phyloP scores from a whole-genome alignment of 2,329 filamentous ascomycete species.

The Orbilia oligospora region DNA sequence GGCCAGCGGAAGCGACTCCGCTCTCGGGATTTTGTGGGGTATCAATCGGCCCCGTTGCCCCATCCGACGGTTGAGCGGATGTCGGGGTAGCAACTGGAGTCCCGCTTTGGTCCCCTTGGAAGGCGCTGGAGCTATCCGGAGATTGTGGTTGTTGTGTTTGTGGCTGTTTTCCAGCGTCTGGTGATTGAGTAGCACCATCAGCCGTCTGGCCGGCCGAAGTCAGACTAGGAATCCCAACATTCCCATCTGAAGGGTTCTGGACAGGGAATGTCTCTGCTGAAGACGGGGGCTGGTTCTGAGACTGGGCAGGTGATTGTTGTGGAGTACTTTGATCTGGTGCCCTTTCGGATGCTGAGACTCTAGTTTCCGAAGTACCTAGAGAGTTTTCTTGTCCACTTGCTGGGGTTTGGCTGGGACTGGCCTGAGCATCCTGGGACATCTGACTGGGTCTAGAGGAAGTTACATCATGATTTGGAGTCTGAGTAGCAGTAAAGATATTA shows the following conservation, averaged over 20 bases:
- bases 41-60: background rate
- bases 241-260: conserved; percentile 10
- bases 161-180: background rate
- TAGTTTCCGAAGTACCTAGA: background rate
- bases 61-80: conserved; percentile 13
- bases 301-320: background rate
- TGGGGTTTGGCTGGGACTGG: background rate
- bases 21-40: background rate
- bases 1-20: background rate
- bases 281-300: background rate
- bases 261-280: background rate
- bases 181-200: background rate
- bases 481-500: conserved; percentile 12
- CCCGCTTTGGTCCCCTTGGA: conserved; percentile 3
- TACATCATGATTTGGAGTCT: background rate
- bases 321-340: background rate
- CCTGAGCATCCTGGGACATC: background rate
- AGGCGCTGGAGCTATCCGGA: background rate
- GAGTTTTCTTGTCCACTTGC: background rate
- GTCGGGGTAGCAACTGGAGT: background rate
- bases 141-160: background rate
- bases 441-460: background rate
- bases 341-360: background rate
- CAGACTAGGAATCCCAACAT: conserved; percentile 2
- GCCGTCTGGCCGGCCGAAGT: background rate